Base-by-base conservation (phyloP, 768 basidiomycete species). In the Panus rudis region DNA sequence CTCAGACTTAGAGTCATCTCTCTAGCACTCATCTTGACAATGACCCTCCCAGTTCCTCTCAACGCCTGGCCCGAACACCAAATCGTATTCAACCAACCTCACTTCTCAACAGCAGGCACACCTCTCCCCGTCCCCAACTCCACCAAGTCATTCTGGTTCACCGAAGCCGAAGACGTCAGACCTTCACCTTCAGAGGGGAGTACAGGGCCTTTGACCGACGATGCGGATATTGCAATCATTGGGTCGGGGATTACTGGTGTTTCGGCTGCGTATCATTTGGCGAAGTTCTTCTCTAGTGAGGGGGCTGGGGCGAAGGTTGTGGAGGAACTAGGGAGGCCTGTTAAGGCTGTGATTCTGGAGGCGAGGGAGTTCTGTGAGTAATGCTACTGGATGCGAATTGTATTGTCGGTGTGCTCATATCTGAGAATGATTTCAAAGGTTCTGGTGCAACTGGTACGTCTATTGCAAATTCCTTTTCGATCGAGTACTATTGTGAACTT, bases 231-330 rank as follows among this genome's bases (percentile, higher is more conserved):
- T 7, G 85, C 79, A 48, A 79, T 91, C 51, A 78, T 92, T 32
- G 89, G 89, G 5, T 78, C 81, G 23, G 87, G 88, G 0, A 81
- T 90, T 27, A 85, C 87, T 1, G 88, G 88, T 14, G 72, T 85
- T 6, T 76, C 79, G 16, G 71, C 77, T 4, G 84, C 85, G 6
- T 89, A 85, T 59, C 84, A 90, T 55, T 65, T 92, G 25, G 66
- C 78, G 3, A 65, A 68, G 39, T 27, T 47, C 13, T 26, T 57
- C 26, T 48, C 40, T 3, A 16, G 19, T 6, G 35, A 42, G 4
- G 22, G 22, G 2, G 4, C 4, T 22, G 22, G 44, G 28, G 31
- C 27, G 8, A 39, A 43, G 12, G 28, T 41, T 3, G 23, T 24
- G 13, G 25, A 54, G 10, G 46, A 34, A 11, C 24, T 45, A 17